Evolutionary conservation across 139 green algal genomes (phyloP), one percentile per base, ranked within the genome.

Genomic region (Deuterostichococcus epilithicus): DNA sequence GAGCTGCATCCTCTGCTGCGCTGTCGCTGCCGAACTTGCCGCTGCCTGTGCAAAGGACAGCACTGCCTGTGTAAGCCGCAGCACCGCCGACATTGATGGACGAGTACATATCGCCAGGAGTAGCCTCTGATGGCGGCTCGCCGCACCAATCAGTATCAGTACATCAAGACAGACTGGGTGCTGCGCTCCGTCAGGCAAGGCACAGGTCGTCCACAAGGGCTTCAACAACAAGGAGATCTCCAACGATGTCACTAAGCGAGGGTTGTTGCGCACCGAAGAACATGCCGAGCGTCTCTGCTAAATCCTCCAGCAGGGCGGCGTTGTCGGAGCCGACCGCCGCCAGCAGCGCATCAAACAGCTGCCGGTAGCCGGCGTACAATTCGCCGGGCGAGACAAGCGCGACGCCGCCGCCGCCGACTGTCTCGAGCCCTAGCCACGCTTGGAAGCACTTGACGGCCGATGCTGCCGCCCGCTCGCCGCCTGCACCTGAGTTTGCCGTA

Each of bases 281-380:
- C 66, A 44, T 72, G 33, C 33, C 33, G n/a, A 39, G 33, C 33
- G 15, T 72, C 15, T 38, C 66, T 42, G 66, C 66, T 8, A 72
- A 2, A 0, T 38, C 66, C 33, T 42, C 33, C 30, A 33, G 33
- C 30, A 22, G 10, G 38, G 26, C 28, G 3, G 67, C 68, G 36
- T 73, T 18, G 4, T 52, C 15, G 8, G 36, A 15, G 28, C 39
- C 26, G 15, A 52, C 1, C 20, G 68, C 32, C 35, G 28, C 39
- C 15, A 73, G 35, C 35, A 73, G 68, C 38, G 10, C 36, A 58
- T 32, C 68, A 73, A 73, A 73, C 34, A 73, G 68, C 68, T 73
- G 35, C 39, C 35, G 68, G 35, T 73, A 35, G 68, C 34, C 34
- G 22, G 26, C 28, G 18, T 58, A 34, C 35, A 73, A 25, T 20